These are phyloP conservation scores for Schizopora paradoxa DNA, from an alignment of 1,284 basidiomycete genomes.

Conservation along the genomic window DNA sequence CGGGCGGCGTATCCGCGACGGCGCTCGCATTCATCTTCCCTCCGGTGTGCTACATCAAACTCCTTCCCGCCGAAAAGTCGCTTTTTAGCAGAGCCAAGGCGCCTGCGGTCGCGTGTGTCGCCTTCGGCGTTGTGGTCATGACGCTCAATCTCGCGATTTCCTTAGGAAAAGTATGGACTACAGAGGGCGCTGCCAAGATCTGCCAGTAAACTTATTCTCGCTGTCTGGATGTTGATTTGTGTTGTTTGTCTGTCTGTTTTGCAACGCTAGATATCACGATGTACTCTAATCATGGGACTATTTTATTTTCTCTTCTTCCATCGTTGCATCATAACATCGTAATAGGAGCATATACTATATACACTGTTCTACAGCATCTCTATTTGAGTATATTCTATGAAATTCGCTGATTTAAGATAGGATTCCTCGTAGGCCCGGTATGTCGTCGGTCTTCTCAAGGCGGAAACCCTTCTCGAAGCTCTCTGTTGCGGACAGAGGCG, in stretches of 20 bases:
- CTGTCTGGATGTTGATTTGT: not conserved
- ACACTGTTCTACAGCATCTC: too few species aligned
- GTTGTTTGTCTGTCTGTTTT: not conserved
- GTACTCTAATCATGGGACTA: not conserved
- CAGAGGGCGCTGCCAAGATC: conserved; percentile 63
- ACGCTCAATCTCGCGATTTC: conserved; percentile 71
- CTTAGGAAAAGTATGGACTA: conserved; percentile 69
- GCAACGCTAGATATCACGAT: conserved; percentile 4
- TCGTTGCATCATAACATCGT: not conserved
- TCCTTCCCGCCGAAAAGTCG: conserved; percentile 51
- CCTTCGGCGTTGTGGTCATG: conserved; percentile 80
- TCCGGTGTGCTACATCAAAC: conserved; percentile 80
- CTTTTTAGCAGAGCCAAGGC: conserved; percentile 70
- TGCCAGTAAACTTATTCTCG: conserved; percentile 30
- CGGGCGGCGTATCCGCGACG: conserved; percentile 91
- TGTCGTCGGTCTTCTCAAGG: conserved; percentile 53
- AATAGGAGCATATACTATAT: not conserved
- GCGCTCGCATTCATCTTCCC: conserved; percentile 94
- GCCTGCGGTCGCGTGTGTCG: conserved; percentile 66
- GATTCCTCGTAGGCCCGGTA: conserved; percentile 56
- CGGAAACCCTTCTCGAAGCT: conserved; percentile 69
- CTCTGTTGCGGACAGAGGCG: conserved; percentile 74
- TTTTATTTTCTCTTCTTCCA: not conserved
- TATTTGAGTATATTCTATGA: conserved; percentile 1
- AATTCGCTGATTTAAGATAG: conserved; percentile 22